phyloP scores from a whole-genome alignment of 352 stramenopile species.

The Phytophthora cryptogea region DNA sequence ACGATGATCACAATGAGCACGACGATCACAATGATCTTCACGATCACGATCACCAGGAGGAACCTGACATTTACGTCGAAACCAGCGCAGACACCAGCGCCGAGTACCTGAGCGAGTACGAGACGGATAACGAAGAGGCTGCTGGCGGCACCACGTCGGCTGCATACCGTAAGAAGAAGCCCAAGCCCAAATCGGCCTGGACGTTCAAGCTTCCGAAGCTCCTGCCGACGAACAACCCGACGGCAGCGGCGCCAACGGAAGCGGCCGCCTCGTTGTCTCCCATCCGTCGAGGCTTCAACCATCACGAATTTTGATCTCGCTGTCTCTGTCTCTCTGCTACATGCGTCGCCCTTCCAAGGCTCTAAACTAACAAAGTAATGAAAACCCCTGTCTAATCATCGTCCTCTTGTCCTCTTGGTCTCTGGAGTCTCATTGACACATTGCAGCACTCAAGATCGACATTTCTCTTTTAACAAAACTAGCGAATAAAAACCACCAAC shows the following conservation, averaged over 20 bases:
- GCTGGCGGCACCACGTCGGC: conserved; percentile 35
- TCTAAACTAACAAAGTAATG: conserved; percentile 38
- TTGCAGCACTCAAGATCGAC: background rate
- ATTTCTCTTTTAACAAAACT: background rate
- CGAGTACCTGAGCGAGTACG: conserved; percentile 36
- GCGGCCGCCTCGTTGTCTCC: conserved; percentile 35
- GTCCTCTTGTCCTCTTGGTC: background rate
- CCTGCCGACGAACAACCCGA: conserved; percentile 31
- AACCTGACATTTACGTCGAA: conserved; percentile 22
- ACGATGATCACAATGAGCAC: conserved; percentile 2
- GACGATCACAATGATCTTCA: conserved; percentile 1
- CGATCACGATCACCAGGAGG: conserved; percentile 20
- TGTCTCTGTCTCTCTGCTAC: conserved; percentile 13
- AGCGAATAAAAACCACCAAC: conserved; percentile 1
- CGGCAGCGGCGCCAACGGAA: conserved; percentile 24
- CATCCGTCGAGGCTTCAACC: conserved; percentile 48
- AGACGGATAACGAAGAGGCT: conserved; percentile 34
- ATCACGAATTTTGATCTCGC: conserved; percentile 59
- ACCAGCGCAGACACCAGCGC: conserved; percentile 32
- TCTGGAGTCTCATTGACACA: background rate
- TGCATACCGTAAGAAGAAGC: conserved; percentile 39
- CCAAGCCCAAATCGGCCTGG: conserved; percentile 48
- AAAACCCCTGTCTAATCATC: conserved; percentile 22
- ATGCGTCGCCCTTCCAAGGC: conserved; percentile 15
- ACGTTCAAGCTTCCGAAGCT: conserved; percentile 50